A percentile compares a stretch with the other conserved stretches of the same genome.
Conservation (phyloP, 2,329 filamentous ascomycete genomes). For the Setomelanomma holmii region DNA sequence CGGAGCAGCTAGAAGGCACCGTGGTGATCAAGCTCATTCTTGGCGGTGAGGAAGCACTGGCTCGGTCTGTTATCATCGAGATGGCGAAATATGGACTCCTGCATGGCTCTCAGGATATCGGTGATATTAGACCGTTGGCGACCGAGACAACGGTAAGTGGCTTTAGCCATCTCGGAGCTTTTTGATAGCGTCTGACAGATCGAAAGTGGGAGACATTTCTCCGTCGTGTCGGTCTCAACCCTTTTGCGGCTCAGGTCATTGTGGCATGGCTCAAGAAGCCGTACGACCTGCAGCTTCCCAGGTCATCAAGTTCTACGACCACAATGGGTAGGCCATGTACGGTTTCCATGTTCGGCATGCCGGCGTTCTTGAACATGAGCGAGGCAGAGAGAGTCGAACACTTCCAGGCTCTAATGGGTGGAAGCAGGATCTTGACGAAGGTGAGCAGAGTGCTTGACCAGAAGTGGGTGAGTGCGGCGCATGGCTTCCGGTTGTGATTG, state of each 20-base stretch:
- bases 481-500: slow-evolving; percentile 36
- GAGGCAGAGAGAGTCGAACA: slow-evolving; percentile 55
- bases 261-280: slow-evolving; percentile 51
- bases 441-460: slow-evolving; percentile 62
- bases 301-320: slow-evolving; percentile 7
- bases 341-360: slow-evolving; percentile 51
- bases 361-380: slow-evolving; percentile 65
- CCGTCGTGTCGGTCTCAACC: slow-evolving; percentile 70
- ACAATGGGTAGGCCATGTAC: background rate
- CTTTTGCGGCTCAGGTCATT: slow-evolving; percentile 73
- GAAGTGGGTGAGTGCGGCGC: slow-evolving; percentile 53
- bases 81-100: slow-evolving; percentile 46
- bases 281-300: slow-evolving; percentile 11
- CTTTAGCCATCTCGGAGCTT: background rate
- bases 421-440: slow-evolving; percentile 59
- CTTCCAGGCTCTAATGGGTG: slow-evolving; percentile 64
- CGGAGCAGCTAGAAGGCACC: slow-evolving; percentile 48
- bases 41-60: slow-evolving; percentile 52
- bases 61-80: slow-evolving; percentile 38
- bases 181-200: background rate
- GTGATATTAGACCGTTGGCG: slow-evolving; percentile 51
- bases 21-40: slow-evolving; percentile 48
- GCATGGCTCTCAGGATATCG: slow-evolving; percentile 34
- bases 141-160: slow-evolving; percentile 62
- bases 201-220: slow-evolving; percentile 70